Conservation (phyloP, 805 yeast genomes). For the Yamadazyma sp. region DNA sequence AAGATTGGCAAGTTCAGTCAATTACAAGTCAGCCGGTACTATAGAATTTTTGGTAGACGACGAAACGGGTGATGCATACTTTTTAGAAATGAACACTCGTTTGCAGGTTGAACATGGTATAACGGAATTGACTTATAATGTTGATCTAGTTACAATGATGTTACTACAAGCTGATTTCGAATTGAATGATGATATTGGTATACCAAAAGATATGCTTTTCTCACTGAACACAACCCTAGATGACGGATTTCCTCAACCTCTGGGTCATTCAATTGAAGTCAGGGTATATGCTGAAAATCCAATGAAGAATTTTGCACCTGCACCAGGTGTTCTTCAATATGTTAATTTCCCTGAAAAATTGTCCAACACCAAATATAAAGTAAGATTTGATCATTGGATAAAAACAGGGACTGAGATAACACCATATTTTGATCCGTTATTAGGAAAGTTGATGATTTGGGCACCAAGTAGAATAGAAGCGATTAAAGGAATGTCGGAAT, state of each 20-base stretch:
- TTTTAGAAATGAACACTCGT: slow-evolving; percentile 91
- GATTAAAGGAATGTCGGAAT: slow-evolving; percentile 65
- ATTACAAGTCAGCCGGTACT: slow-evolving; percentile 94
- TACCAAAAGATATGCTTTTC: not conserved
- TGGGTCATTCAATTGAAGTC: slow-evolving; percentile 93
- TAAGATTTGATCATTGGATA: slow-evolving; percentile 89
- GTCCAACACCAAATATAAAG: slow-evolving; percentile 53
- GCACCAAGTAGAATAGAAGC: slow-evolving; percentile 87
- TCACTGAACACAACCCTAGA: not conserved
- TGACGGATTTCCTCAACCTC: not conserved
- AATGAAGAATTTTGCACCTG: slow-evolving; percentile 86
- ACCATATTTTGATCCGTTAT: slow-evolving; percentile 92
- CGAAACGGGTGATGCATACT: slow-evolving; percentile 80
- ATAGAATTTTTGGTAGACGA: slow-evolving; percentile 92
- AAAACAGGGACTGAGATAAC: slow-evolving; percentile 78
- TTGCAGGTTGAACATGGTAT: slow-evolving; percentile 96
- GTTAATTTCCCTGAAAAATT: slow-evolving; percentile 75
- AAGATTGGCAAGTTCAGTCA: slow-evolving; percentile 71
- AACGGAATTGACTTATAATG: slow-evolving; percentile 89
- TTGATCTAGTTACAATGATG: slow-evolving; percentile 97
- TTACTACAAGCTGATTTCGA: slow-evolving; percentile 80
- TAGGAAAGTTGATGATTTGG: slow-evolving; percentile 93
- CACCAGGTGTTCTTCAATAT: slow-evolving; percentile 88
- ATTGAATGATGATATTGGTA: slow-evolving; percentile 29
- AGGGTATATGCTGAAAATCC: slow-evolving; percentile 96